Evolutionary conservation across 2,329 filamentous ascomycete species (phyloP).

Genomic region (Ceratocystis colombiana): DNA sequence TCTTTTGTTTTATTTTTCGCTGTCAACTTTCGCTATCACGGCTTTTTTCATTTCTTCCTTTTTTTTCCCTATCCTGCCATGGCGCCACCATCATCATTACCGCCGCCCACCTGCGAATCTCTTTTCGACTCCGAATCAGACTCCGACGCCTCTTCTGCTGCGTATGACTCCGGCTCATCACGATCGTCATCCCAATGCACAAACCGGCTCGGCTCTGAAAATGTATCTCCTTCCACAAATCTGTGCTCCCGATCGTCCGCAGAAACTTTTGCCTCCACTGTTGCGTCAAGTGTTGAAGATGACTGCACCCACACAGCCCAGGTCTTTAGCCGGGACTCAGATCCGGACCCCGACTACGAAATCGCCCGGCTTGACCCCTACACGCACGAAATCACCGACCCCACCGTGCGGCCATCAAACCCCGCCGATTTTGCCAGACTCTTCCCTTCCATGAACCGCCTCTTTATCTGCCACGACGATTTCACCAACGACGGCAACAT

Average conservation of each 20-base stretch:
- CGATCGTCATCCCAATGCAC: neutral
- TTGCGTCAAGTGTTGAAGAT: constrained; percentile 51
- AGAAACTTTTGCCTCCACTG: constrained; percentile 71
- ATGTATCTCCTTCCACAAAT: constrained; percentile 37
- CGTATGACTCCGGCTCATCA: constrained; percentile 15
- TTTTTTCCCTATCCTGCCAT: constrained; percentile 4
- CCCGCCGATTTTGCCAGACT: constrained; percentile 72
- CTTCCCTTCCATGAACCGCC: constrained; percentile 73
- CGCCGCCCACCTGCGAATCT: neutral
- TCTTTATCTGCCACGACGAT: constrained; percentile 83
- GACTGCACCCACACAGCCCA: constrained; percentile 25
- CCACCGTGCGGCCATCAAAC: constrained; percentile 63
- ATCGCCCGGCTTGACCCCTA: constrained; percentile 50
- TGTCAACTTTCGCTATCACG: constrained; percentile 19
- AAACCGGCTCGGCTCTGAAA: neutral
- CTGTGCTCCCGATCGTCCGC: constrained; percentile 50
- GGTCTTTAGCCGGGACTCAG: neutral
- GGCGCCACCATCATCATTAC: constrained; percentile 3
- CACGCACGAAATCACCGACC: constrained; percentile 50
- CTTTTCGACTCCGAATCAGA: constrained; percentile 24
- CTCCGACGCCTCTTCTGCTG: constrained; percentile 29
- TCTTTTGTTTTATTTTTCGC: constrained; percentile 10
- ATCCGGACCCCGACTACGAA: constrained; percentile 30
- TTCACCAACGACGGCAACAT: constrained; percentile 86
- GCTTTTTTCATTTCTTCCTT: constrained; percentile 1